A percentile compares a stretch with the other conserved stretches of the same genome.
Evolutionary conservation across 257 asterid species (phyloP).

Genomic region (Coffea eugenioides): DNA sequence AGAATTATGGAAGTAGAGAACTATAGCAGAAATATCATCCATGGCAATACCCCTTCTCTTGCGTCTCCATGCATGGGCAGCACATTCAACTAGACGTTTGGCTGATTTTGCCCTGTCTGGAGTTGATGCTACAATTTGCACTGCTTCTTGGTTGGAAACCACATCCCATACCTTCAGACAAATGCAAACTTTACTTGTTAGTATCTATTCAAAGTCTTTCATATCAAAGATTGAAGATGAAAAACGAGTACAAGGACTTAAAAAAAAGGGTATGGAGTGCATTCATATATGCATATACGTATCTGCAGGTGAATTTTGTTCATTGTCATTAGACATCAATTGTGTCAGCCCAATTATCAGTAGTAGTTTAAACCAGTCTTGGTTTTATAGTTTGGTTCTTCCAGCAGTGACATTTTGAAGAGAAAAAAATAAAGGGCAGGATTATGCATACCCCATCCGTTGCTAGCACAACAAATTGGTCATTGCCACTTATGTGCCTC

Average conservation of each 20-base stretch:
- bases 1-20: constrained; percentile 61
- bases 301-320: not conserved
- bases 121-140: constrained; percentile 57
- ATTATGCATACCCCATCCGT: constrained; percentile 79
- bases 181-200: not conserved
- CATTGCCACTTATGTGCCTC: constrained; percentile 59
- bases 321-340: not conserved
- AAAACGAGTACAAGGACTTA: not conserved
- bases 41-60: constrained; percentile 80
- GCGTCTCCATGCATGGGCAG: constrained; percentile 67
- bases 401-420: not conserved
- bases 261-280: not conserved
- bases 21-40: constrained; percentile 95
- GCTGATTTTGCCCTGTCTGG: constrained; percentile 65
- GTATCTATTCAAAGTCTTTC: not conserved
- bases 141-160: constrained; percentile 87
- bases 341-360: not conserved
- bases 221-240: not conserved
- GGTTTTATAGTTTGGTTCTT: not conserved
- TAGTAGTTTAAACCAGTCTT: not conserved
- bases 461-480: constrained; percentile 81
- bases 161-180: constrained; percentile 92
- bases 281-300: not conserved
- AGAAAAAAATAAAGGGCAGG: not conserved
- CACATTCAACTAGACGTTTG: constrained; percentile 64